These are phyloP conservation scores for Geoglossum glabrum DNA, from an alignment of 495 filamentous ascomycete species.

Conservation along the genomic window DNA sequence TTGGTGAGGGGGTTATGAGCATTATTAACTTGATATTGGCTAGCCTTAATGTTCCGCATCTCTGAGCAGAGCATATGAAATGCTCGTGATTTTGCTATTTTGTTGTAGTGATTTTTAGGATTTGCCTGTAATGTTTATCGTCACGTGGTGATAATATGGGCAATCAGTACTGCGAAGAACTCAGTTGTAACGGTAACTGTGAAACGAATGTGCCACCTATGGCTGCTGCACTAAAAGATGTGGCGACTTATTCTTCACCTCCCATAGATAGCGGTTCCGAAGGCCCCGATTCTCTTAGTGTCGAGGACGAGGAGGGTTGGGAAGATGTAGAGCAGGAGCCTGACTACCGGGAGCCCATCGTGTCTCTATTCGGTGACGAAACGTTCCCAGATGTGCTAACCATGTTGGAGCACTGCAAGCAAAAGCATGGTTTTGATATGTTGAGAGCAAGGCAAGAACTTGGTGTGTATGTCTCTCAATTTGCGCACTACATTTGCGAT, in stretches of 20 bases:
- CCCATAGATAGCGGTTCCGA: slow-evolving; percentile 6
- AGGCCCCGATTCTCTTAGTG: slow-evolving; percentile 11
- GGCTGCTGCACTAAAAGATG: neutral
- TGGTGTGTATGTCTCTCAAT: slow-evolving; percentile 23
- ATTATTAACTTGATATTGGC: slow-evolving; percentile 79
- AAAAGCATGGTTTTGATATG: slow-evolving; percentile 57
- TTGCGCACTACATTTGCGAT: neutral
- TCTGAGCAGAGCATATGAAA: slow-evolving; percentile 19
- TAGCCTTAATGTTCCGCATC: slow-evolving; percentile 57
- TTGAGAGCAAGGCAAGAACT: slow-evolving; percentile 39
- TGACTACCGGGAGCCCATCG: slow-evolving; percentile 34
- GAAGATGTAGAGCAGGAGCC: slow-evolving; percentile 56
- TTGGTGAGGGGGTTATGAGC: slow-evolving; percentile 86
- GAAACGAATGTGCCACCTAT: neutral
- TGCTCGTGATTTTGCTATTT: too few relatives aligned
- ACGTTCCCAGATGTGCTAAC: slow-evolving; percentile 40
- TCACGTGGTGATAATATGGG: neutral
- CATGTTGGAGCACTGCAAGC: slow-evolving; percentile 56
- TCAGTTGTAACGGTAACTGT: neutral
- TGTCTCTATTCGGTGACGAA: slow-evolving; percentile 50
- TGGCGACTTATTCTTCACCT: neutral
- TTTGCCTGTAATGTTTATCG: neutral
- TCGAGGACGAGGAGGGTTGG: slow-evolving; percentile 47
- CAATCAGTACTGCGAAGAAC: neutral
- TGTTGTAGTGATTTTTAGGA: too few relatives aligned